Evolutionary conservation across 1,284 basidiomycete species (phyloP).

Genomic region (Hypsizygus ulmarius): DNA sequence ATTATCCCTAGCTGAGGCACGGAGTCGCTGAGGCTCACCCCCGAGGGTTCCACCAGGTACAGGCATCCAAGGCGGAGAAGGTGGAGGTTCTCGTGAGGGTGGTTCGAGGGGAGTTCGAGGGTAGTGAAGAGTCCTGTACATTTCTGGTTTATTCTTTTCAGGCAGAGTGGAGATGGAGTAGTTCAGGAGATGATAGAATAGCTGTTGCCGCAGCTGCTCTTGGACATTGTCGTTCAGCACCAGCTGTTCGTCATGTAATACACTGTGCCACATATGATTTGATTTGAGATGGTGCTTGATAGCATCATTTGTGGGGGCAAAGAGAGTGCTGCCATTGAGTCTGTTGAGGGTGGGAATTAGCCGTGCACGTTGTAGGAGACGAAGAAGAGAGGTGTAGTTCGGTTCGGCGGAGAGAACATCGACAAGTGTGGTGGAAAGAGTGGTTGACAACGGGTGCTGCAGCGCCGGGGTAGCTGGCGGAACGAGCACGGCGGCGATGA

Average conservation of each 20-base stretch:
- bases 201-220: constrained; percentile 80
- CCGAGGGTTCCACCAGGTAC: constrained; percentile 80
- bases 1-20: constrained; percentile 53
- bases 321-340: constrained; percentile 81
- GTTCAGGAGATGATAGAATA: constrained; percentile 95
- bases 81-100: constrained; percentile 64
- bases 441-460: constrained; percentile 26
- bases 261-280: constrained; percentile 47
- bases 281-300: constrained; percentile 52
- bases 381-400: constrained; percentile 79
- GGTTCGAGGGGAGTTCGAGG: constrained; percentile 55
- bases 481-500: constrained; percentile 16
- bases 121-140: constrained; percentile 69
- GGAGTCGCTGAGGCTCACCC: constrained; percentile 78
- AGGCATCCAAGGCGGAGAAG: constrained; percentile 83
- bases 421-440: constrained; percentile 62
- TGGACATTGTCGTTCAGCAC: constrained; percentile 77
- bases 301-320: constrained; percentile 94
- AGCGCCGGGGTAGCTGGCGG: constrained; percentile 23
- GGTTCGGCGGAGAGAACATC: constrained; percentile 75
- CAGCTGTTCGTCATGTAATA: constrained; percentile 37
- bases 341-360: constrained; percentile 91
- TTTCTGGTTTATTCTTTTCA: constrained; percentile 35
- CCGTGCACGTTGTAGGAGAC: constrained; percentile 80
- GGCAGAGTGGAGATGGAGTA: constrained; percentile 63